Evolutionary conservation across 208 protist genomes (phyloP).

Genomic region (Wallacemonas sp.): DNA sequence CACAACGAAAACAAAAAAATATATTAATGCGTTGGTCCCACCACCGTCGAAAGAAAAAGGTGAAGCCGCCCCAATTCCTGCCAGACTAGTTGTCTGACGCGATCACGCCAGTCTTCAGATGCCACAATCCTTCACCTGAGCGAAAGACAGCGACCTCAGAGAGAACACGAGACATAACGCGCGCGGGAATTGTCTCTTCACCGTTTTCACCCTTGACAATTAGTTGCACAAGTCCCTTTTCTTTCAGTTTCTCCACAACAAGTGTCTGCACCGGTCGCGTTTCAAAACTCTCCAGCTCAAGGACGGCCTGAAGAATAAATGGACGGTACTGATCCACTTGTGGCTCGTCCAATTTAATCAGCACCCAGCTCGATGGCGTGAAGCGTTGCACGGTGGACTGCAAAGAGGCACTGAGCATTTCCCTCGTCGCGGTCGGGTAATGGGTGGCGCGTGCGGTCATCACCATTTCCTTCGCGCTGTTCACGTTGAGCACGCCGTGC

Average conservation of each 20-base stretch:
- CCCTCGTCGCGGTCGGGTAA: constrained; percentile 71
- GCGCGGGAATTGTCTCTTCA: constrained; percentile 20
- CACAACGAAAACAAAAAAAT: no score
- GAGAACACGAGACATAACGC: constrained; percentile 59
- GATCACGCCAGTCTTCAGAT: constrained; percentile 71
- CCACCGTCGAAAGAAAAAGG: constrained; percentile 14
- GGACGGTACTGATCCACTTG: constrained; percentile 73
- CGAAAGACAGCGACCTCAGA: constrained; percentile 76
- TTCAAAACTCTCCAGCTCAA: constrained; percentile 73
- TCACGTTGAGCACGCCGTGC: constrained; percentile 84
- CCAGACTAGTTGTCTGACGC: constrained; percentile 20
- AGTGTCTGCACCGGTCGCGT: constrained; percentile 33
- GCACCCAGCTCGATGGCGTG: constrained; percentile 79
- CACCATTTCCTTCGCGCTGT: constrained; percentile 79
- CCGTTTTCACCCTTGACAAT: background rate
- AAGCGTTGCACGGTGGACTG: constrained; percentile 75
- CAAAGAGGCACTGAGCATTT: constrained; percentile 74
- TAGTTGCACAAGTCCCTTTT: background rate
- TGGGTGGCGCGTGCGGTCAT: constrained; percentile 54
- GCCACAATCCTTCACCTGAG: constrained; percentile 66
- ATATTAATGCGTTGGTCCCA: background rate
- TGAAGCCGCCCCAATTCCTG: no score
- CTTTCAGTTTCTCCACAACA: constrained; percentile 24
- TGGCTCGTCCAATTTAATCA: constrained; percentile 64
- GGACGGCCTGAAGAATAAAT: constrained; percentile 53